A percentile compares a stretch with the other conserved stretches of the same genome.
Evolutionary conservation across 371 early-diverging fungal genomes (phyloP).

Genomic region (Blyttiomyces sp.): DNA sequence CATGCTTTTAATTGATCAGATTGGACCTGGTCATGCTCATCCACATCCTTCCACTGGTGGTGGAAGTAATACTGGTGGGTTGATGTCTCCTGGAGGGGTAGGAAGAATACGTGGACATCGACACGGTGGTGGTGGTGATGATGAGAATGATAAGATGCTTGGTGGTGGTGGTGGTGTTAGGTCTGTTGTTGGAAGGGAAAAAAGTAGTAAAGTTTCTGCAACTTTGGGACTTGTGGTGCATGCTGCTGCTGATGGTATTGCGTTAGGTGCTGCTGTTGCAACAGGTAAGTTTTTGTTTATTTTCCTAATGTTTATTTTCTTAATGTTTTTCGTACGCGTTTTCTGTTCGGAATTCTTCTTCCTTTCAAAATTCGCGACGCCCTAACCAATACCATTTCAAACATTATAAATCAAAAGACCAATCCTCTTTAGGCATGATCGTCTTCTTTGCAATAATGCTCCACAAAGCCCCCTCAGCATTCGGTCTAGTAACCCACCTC

Average conservation of each 20-base stretch:
- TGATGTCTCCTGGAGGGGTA: background rate
- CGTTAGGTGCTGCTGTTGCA: conserved; percentile 75
- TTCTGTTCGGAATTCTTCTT: background rate
- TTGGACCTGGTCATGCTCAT: conserved; percentile 23
- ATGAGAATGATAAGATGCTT: conserved; percentile 3
- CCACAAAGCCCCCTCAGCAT: conserved; percentile 94
- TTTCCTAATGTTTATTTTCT: background rate
- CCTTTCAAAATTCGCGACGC: no score
- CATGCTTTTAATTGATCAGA: conserved; percentile 87
- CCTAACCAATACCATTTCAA: background rate
- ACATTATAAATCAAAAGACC: conserved; percentile 15
- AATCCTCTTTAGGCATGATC: conserved; percentile 64
- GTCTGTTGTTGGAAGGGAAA: background rate
- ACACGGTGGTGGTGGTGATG: background rate
- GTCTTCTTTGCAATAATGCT: conserved; percentile 94
- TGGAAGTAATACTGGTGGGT: background rate
- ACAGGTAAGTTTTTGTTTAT: conserved; percentile 23
- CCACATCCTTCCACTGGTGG: background rate
- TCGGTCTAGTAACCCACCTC: conserved; percentile 83
- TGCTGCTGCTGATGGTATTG: conserved; percentile 93
- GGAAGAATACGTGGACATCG: no score
- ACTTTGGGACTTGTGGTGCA: conserved; percentile 90
- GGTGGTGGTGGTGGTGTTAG: background rate
- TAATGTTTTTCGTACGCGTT: background rate
- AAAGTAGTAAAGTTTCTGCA: conserved; percentile 37